These are phyloP conservation scores for Dactylellina drechsleri DNA, from an alignment of 2,329 filamentous ascomycete species.

Conservation along the genomic window DNA sequence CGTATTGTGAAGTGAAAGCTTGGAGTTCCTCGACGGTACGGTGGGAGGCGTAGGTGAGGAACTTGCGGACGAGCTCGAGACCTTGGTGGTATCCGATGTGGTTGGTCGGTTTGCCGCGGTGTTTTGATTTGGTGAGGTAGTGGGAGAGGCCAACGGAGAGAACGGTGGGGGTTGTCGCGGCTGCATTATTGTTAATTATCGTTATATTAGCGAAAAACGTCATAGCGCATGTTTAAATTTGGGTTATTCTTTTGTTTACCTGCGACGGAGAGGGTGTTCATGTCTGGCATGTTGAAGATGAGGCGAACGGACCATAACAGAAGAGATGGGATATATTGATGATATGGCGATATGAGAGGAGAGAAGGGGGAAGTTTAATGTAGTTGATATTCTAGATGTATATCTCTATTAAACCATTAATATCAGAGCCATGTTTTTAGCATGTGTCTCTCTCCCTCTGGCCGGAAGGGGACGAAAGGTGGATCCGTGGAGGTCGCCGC, in stretches of 20 bases:
- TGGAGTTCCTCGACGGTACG: constrained; percentile 95
- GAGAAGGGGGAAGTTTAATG: not conserved
- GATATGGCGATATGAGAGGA: not conserved
- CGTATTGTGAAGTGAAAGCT: constrained; percentile 89
- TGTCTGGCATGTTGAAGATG: constrained; percentile 62
- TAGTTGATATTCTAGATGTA: constrained; percentile 2
- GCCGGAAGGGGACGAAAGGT: too few species aligned
- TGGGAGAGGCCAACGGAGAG: constrained; percentile 87
- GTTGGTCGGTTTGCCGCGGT: constrained; percentile 82
- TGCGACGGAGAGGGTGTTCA: constrained; percentile 80
- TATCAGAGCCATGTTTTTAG: too few species aligned
- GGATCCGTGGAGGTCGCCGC: too few species aligned
- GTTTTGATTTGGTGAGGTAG: constrained; percentile 84
- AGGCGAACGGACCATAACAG: not conserved
- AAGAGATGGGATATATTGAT: not conserved
- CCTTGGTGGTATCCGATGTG: constrained; percentile 96
- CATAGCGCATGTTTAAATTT: too few species aligned
- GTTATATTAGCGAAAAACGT: not conserved
- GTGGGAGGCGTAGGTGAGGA: constrained; percentile 83
- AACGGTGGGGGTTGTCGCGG: constrained; percentile 87
- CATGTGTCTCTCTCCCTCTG: too few species aligned
- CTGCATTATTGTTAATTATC: constrained; percentile 1
- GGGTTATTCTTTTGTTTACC: constrained; percentile 56
- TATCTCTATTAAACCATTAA: too few species aligned
- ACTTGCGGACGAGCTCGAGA: constrained; percentile 83